These are phyloP conservation scores for Cornus suecica DNA, from an alignment of 148 eudicot genomes.

Conservation along the genomic window DNA sequence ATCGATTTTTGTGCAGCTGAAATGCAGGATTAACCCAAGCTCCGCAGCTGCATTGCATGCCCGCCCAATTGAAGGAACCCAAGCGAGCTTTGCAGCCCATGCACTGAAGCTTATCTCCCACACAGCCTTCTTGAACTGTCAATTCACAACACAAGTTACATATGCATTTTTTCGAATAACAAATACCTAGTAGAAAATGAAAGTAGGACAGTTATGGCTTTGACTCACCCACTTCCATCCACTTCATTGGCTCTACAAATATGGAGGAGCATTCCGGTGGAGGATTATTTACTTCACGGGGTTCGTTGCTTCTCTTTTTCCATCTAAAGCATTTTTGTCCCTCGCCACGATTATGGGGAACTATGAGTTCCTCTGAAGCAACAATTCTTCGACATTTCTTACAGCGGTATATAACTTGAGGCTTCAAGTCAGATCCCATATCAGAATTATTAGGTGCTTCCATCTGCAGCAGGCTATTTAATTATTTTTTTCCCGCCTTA, in stretches of 20 bases:
- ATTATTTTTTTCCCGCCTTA: too few species aligned
- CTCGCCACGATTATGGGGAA: slow-evolving; percentile 51
- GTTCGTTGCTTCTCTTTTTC: slow-evolving; percentile 46
- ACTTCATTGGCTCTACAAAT: slow-evolving; percentile 88
- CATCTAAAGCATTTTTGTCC: slow-evolving; percentile 60
- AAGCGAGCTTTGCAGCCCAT: slow-evolving; percentile 68
- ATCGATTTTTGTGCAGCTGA: slow-evolving; percentile 66
- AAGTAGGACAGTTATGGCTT: not conserved
- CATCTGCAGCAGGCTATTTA: slow-evolving; percentile 15
- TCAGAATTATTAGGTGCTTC: slow-evolving; percentile 29
- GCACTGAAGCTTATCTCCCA: slow-evolving; percentile 70
- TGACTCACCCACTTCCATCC: slow-evolving; percentile 71
- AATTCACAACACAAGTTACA: not conserved
- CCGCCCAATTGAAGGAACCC: slow-evolving; percentile 79
- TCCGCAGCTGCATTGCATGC: slow-evolving; percentile 87
- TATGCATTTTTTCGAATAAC: slow-evolving; percentile 4
- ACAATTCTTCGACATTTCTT: slow-evolving; percentile 80
- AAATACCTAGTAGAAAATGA: not conserved
- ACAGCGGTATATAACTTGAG: slow-evolving; percentile 58
- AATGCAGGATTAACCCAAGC: slow-evolving; percentile 84
- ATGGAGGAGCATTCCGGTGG: slow-evolving; percentile 69
- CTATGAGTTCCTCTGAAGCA: slow-evolving; percentile 58
- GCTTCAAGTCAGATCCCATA: slow-evolving; percentile 25
- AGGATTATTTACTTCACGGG: slow-evolving; percentile 12
- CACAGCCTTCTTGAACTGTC: slow-evolving; percentile 73